Evolutionary conservation across 768 basidiomycete species (phyloP).

Genomic region (Russula olivacea): DNA sequence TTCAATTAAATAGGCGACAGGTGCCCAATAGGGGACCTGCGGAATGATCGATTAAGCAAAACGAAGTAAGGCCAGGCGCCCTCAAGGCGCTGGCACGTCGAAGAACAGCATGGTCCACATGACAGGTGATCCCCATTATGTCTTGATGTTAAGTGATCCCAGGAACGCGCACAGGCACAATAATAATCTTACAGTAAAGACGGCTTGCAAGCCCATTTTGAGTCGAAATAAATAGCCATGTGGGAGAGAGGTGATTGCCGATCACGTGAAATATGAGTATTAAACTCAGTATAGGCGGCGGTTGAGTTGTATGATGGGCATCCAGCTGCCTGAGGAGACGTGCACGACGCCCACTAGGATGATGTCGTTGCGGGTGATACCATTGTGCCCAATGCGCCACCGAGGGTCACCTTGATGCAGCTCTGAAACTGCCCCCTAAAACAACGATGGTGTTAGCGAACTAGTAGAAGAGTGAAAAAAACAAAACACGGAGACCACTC

Average conservation of each 20-base stretch:
- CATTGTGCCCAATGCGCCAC: constrained; percentile 22
- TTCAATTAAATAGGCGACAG: background rate
- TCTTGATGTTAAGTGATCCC: background rate
- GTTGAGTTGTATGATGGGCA: constrained; percentile 26
- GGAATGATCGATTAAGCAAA: background rate
- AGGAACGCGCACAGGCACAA: constrained; percentile 1
- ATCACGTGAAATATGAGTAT: background rate
- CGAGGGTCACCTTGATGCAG: constrained; percentile 12
- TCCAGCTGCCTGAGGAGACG: constrained; percentile 26
- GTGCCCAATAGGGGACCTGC: background rate
- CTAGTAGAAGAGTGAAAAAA: background rate
- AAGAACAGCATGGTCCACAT: background rate
- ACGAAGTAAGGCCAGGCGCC: background rate
- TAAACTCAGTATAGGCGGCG: constrained; percentile 14
- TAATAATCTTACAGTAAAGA: background rate
- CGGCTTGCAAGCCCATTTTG: background rate
- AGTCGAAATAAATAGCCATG: constrained; percentile 1
- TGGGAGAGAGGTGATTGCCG: background rate
- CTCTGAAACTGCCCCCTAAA: constrained; percentile 17
- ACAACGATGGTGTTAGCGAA: background rate
- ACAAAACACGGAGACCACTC: background rate
- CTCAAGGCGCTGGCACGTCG: background rate
- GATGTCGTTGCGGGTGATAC: constrained; percentile 20
- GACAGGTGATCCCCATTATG: background rate
- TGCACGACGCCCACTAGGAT: constrained; percentile 22